Evolutionary conservation across 257 asterid genomes (phyloP), one percentile per base, ranked within the genome.

Genomic region (Handroanthus guayacan): DNA sequence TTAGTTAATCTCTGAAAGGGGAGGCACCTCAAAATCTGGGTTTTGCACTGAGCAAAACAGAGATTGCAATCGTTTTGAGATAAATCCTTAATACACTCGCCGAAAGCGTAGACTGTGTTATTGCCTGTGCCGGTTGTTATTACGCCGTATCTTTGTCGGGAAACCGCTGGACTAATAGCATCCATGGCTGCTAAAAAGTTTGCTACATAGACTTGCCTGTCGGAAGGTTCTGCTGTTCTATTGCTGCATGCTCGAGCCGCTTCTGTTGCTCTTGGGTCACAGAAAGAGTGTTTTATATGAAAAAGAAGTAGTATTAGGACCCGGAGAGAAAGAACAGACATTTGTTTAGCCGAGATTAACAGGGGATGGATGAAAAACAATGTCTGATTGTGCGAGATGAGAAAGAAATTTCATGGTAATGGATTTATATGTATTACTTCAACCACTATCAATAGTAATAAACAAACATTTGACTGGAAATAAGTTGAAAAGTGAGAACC

Each of bases 61-160:
- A 85, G 89, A 44, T 81, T 81, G 76, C 96, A 90, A 64, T 87
- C 96, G 2, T 55, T 61, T 56, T 69, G 86, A n/a, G 94, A 88
- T 7, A 88, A 85, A 62, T 90, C 92, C 63, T 85, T 88, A 86
- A 88, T 85, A 60, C 96, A 90, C 83, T 89, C 89, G 5, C 92
- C 96, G 47, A 79, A 85, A 1, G 92, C 82, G 64, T 88, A 87
- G 9, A 90, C 94, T 3, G 87, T 85, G 44, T 78, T 74, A 56
- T 87, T 84, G 1, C 92, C 94, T 10, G 85, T 76, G 5, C 92
- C 94, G 44, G 82, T 86, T 2, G 75, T 17, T 0, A 82, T 86
- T 9, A 16, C 80, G n/a, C 92, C 94, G 61, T 79, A 84, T 20
- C 82, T 67, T 54, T 75, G 82, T 11, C 82, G 38, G 3, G 75